phyloP scores from a whole-genome alignment of 106 monocot genomes.

The Amphibolis antarctica region DNA sequence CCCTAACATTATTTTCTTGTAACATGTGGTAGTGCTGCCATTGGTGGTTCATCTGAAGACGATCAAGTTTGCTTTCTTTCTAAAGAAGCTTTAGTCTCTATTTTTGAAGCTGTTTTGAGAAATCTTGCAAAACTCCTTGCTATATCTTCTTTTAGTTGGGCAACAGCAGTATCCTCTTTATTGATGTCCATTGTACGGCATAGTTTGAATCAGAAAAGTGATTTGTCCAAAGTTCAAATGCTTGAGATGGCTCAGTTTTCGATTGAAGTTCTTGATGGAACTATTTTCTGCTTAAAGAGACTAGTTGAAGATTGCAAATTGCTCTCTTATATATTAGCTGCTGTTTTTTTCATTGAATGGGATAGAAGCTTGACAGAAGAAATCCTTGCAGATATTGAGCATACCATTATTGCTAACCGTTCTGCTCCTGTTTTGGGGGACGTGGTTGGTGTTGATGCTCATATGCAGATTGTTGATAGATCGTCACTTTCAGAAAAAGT shows the following conservation, averaged over 20 bases:
- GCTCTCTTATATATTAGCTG: conserved; percentile 57
- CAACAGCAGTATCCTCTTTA: conserved; percentile 28
- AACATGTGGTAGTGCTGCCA: conserved; percentile 36
- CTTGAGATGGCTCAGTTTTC: conserved; percentile 45
- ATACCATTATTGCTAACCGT: not conserved
- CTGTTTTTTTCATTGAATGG: conserved; percentile 65
- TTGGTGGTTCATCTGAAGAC: conserved; percentile 62
- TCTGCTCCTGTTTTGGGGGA: not conserved
- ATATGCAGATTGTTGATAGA: conserved; percentile 19
- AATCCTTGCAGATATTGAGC: not conserved
- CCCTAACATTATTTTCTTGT: not conserved
- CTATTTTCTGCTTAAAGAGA: conserved; percentile 37
- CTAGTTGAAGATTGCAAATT: conserved; percentile 30
- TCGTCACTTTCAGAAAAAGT: conserved; percentile 26
- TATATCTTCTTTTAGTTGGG: conserved; percentile 48
- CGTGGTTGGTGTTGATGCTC: conserved; percentile 10
- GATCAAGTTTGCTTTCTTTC: conserved; percentile 64
- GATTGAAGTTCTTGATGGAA: conserved; percentile 64
- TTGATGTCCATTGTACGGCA: conserved; percentile 20
- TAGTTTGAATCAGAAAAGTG: conserved; percentile 13
- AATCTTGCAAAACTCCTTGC: conserved; percentile 31
- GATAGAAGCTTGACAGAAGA: conserved; percentile 11
- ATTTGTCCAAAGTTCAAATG: conserved; percentile 11
- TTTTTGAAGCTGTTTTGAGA: conserved; percentile 39
- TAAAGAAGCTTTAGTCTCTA: conserved; percentile 22